phyloP scores from a whole-genome alignment of 83 land plant species.

The Isoetes engelmannii region DNA sequence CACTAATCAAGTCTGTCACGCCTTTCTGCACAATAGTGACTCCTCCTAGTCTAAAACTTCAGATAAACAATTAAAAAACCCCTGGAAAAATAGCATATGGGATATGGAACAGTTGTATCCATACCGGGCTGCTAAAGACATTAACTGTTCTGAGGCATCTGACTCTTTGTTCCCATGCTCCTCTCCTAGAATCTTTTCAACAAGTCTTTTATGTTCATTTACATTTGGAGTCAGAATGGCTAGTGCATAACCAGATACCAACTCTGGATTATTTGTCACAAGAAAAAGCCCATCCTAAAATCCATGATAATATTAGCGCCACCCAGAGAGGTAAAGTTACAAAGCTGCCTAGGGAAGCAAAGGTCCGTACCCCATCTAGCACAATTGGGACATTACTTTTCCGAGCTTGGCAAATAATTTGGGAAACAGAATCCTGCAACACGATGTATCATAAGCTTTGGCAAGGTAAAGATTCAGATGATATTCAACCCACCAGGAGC shows the following conservation, averaged over 20 bases:
- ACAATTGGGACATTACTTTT: conserved; percentile 6
- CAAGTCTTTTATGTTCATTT: conserved; percentile 11
- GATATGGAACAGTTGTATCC: too few relatives aligned
- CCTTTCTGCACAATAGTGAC: conserved; percentile 14
- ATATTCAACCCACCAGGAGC: background rate
- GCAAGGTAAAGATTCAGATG: background rate
- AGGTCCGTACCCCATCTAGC: conserved; percentile 8
- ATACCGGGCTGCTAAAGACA: conserved; percentile 3
- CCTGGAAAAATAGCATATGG: too few relatives aligned
- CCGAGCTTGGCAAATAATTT: conserved; percentile 5
- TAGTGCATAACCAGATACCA: conserved; percentile 4
- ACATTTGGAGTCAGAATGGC: conserved; percentile 11
- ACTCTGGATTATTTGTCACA: conserved; percentile 9
- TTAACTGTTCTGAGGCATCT: background rate
- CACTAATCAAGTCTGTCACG: background rate
- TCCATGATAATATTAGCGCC: background rate
- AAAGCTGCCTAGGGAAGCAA: background rate
- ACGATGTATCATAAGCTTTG: background rate
- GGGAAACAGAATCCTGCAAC: conserved; percentile 10
- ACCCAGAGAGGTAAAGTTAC: background rate
- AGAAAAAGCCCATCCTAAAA: conserved; percentile 15
- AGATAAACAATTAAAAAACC: too few relatives aligned
- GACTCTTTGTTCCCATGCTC: background rate
- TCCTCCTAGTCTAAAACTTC: conserved; percentile 4
- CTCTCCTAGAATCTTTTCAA: background rate